These are phyloP conservation scores for Xylaria sp. DNA, from an alignment of 2,329 filamentous ascomycete genomes.

Conservation along the genomic window DNA sequence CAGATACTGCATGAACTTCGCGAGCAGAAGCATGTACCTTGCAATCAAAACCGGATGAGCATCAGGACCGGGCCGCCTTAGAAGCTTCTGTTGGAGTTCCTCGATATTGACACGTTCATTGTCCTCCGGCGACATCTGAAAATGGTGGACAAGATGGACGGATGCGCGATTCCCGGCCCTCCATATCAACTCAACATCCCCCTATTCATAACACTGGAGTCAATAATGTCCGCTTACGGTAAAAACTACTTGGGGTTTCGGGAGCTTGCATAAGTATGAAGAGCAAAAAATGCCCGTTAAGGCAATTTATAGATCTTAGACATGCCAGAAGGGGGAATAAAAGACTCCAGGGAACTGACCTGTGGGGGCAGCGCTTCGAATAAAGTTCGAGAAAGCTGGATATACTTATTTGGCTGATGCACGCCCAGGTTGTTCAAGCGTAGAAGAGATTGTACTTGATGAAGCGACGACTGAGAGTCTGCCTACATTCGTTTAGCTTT, in stretches of 20 bases:
- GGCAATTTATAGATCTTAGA: too few relatives aligned
- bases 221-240: too few relatives aligned
- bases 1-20: slow-evolving; percentile 52
- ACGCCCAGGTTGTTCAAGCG: background rate
- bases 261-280: too few relatives aligned
- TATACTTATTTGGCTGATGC: slow-evolving; percentile 8
- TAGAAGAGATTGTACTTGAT: background rate
- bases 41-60: slow-evolving; percentile 54
- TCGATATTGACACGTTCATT: slow-evolving; percentile 38
- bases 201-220: too few relatives aligned
- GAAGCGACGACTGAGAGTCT: background rate
- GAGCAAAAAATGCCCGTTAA: too few relatives aligned
- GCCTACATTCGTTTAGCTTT: slow-evolving; percentile 11
- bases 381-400: slow-evolving; percentile 33
- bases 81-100: slow-evolving; percentile 6
- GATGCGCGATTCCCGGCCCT: slow-evolving; percentile 17
- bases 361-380: slow-evolving; percentile 40
- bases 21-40: slow-evolving; percentile 54
- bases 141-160: slow-evolving; percentile 26
- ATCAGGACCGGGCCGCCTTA: slow-evolving; percentile 5
- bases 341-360: too few relatives aligned
- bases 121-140: slow-evolving; percentile 42
- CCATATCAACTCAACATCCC: slow-evolving; percentile 37
- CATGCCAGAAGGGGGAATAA: too few relatives aligned
- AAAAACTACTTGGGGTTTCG: too few relatives aligned